A percentile compares a stretch with the other conserved stretches of the same genome.
Evolutionary conservation across 768 basidiomycete species (phyloP).

Genomic region (Leucosporidium scottii): DNA sequence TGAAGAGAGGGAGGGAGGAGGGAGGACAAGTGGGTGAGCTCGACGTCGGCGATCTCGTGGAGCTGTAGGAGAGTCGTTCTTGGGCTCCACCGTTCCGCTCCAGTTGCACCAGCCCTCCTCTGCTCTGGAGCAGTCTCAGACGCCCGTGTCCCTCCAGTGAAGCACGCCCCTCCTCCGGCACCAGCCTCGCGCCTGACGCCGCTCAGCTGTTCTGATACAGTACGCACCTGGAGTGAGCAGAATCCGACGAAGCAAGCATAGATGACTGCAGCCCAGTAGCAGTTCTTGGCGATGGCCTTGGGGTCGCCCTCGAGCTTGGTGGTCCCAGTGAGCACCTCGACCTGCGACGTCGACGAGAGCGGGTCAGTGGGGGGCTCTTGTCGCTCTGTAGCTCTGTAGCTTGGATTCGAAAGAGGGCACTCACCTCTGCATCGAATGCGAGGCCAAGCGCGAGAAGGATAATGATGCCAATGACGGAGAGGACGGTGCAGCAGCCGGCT

Average conservation of each 20-base stretch:
- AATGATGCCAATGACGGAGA: constrained; percentile 22
- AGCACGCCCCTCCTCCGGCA: not conserved
- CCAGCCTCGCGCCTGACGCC: not conserved
- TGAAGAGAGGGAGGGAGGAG: not conserved
- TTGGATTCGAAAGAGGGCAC: not conserved
- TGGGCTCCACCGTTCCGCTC: too few relatives aligned
- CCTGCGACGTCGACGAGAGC: constrained; percentile 8
- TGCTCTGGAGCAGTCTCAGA: too few relatives aligned
- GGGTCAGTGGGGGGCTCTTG: not conserved
- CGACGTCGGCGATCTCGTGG: too few relatives aligned
- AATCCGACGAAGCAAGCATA: constrained; percentile 17
- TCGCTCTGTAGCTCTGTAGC: too few relatives aligned
- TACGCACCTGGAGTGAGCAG: constrained; percentile 25
- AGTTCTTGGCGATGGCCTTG: constrained; percentile 25
- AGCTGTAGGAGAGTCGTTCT: too few relatives aligned
- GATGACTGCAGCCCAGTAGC: constrained; percentile 22
- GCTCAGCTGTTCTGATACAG: too few relatives aligned
- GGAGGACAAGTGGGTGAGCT: too few relatives aligned
- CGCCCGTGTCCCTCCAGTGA: too few relatives aligned
- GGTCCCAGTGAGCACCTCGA: constrained; percentile 26
- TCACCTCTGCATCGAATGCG: constrained; percentile 21
- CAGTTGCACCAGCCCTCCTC: too few relatives aligned
- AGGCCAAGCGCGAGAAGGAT: constrained; percentile 15
- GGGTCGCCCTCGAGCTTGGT: constrained; percentile 19
- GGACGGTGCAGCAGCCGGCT: constrained; percentile 30